Base-by-base conservation (phyloP, 306 rosid species). In the Oemleria cerasiformis region DNA sequence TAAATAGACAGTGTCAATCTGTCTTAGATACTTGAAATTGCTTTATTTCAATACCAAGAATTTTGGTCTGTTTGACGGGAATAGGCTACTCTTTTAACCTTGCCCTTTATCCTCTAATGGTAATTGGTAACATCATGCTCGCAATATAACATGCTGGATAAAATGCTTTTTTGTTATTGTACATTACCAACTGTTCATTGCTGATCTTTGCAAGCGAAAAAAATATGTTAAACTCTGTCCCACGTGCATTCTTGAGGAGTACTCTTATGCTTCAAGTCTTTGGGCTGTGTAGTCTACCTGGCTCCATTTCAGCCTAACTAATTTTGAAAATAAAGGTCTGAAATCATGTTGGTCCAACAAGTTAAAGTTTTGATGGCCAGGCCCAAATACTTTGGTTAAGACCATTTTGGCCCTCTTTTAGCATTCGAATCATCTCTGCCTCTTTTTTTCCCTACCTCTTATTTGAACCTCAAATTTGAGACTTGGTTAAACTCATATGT, bases 341-440 rank as follows among this genome's bases (percentile, higher is more conserved):
- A 25, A 55, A 13, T 58, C 63, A 34, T 25, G 9, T 58, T 58
- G 63, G 63, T 58, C 34, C 61, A 55, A 55, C 61, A 21, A 23
- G 57, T 55, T 55, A 20, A 55, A 55, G n/a, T 25, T 58, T 58
- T 40, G 40, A 6, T 6, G n/a, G 8, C 41, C 42, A 8, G 41
- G 41, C 19, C 63, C 40, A 58, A 58, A 14, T 19, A 30, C 19
- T 13, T 58, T 30, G 63, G 39, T 20, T 58, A 25, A 23, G 63
- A 58, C 39, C 23, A 14, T 56, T 56, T 11, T 23, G 8, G 8
- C 62, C 62, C 16, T 56, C 11, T 56, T 23, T 56, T 20, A 20
- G 39, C 13, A 16, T 56, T 2, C 0, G 38, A 25, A 15, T 16
- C 36, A 23, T 11, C n/a, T 9, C 3, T 47, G 51, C 25, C 57